These are phyloP conservation scores for Xerophyta viscosa DNA, from an alignment of 106 monocot genomes.

Conservation along the genomic window DNA sequence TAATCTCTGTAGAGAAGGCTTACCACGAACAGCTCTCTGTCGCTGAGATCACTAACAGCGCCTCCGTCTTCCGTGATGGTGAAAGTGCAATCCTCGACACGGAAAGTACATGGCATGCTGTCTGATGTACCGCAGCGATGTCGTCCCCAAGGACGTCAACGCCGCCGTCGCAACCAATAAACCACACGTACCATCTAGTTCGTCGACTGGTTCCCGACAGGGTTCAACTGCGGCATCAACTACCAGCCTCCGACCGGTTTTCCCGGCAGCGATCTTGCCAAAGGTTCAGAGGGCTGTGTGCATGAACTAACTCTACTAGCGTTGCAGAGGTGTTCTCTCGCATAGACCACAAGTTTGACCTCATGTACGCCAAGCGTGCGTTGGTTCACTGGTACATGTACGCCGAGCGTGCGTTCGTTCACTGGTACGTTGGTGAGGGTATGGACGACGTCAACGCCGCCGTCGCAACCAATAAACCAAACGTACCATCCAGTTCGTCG, in stretches of 20 bases:
- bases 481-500: conserved; percentile 55
- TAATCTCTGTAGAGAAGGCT: no score
- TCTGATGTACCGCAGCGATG: conserved; percentile 23
- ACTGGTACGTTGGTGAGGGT: no score
- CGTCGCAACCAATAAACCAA: conserved; percentile 42
- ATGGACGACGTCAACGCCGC: conserved; percentile 34
- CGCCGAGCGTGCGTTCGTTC: no score
- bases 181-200: conserved; percentile 58
- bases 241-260: conserved; percentile 28
- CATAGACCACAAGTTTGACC: conserved; percentile 30
- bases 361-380: conserved; percentile 31
- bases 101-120: conserved; percentile 26
- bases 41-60: conserved; percentile 21
- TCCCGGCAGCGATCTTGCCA: conserved; percentile 27
- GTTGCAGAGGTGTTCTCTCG: no score
- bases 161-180: conserved; percentile 36
- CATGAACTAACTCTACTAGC: conserved; percentile 37
- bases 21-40: conserved; percentile 22
- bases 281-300: conserved; percentile 34
- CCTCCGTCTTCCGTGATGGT: conserved; percentile 22
- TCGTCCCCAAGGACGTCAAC: conserved; percentile 33
- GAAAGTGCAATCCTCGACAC: conserved; percentile 16
- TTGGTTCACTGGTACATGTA: conserved; percentile 44
- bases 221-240: conserved; percentile 45
- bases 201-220: conserved; percentile 54